Base-by-base conservation (phyloP, 2,329 filamentous ascomycete genomes). In the Fusarium goolgardi region DNA sequence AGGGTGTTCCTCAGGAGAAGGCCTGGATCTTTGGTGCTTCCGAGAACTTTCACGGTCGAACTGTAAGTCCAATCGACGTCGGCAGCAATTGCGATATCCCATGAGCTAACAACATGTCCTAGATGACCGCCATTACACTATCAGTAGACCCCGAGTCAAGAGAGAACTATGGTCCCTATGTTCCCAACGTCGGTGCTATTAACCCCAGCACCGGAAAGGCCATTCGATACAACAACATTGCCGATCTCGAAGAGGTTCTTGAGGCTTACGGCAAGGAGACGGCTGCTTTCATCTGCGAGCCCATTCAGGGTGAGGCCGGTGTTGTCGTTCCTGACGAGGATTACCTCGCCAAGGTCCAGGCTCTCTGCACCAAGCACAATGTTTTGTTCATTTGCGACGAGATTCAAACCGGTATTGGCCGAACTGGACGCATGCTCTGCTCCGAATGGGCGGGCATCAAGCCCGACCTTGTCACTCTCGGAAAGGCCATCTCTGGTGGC, bases 351-450 rank as follows among this genome's bases (percentile, higher is more conserved):
- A 88, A 90, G 75, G 92, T 94, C 45, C 88, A 93, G 57, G 91
- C 87, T 25, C 89, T 98, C 25, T 99, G 96, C 84, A 93, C 93
- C 81, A 92, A 97, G 85, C 89, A 98, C 85, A 97, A 97, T 69
- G 94, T 97, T 39, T 88, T 99, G 47, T 83, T 99, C 77, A 98
- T 99, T 79, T 97, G 93, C 79, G 96, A 99, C 78, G 96, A 99
- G 85, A 97, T 99, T 75, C 96, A 99, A 82, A 99, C 96, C 7
- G 95, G 95, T 71, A 97, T 99, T 77, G 96, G 94, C 55, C 90
- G 96, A 68, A 99, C 96, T 20, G 96, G 96, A 54, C 92, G 91
- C 76, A 91, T 99, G 83, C 89, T 99, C 55, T 97, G 94, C 85
- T 91, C 92, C 75, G 89, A 99, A 81, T 98, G 96, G 94, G 90